Conservation (phyloP, 2,329 filamentous ascomycete species). For the Amylocarpus encephaloides region DNA sequence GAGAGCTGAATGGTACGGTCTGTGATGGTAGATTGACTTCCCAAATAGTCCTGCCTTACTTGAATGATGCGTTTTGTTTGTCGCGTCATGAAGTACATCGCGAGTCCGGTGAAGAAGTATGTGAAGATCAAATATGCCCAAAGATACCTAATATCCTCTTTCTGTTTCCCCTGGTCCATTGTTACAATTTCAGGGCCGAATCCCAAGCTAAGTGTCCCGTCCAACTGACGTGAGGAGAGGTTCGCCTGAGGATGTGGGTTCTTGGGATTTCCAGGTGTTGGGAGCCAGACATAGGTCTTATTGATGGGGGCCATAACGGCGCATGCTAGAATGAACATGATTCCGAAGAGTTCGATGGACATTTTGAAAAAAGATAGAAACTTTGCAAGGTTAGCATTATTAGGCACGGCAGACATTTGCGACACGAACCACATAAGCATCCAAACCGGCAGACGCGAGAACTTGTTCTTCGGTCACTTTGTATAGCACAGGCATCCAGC, state of each 20-base stretch:
- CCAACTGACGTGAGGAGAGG: not conserved
- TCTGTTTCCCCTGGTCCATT: constrained; percentile 6
- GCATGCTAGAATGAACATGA: constrained; percentile 76
- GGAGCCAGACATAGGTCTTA: constrained; percentile 48
- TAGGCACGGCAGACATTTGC: not conserved
- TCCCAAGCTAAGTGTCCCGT: constrained; percentile 1
- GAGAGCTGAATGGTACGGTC: constrained; percentile 90
- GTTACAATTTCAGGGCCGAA: constrained; percentile 4
- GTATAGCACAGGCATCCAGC: constrained; percentile 87
- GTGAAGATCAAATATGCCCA: constrained; percentile 96
- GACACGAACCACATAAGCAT: constrained; percentile 77
- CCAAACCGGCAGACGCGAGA: constrained; percentile 80
- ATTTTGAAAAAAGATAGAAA: constrained; percentile 96
- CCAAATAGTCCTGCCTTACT: constrained; percentile 83
- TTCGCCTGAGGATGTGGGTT: constrained; percentile 28
- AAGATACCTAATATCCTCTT: constrained; percentile 47
- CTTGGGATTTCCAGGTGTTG: constrained; percentile 13
- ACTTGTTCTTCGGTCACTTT: constrained; percentile 84
- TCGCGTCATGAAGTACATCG: constrained; percentile 73
- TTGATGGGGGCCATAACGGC: constrained; percentile 83
- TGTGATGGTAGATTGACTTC: constrained; percentile 89
- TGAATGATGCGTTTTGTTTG: constrained; percentile 83
- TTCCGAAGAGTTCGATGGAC: constrained; percentile 73
- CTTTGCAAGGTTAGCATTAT: constrained; percentile 32
- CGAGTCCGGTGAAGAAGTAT: constrained; percentile 81